phyloP scores from a whole-genome alignment of 768 basidiomycete species.

The Daedaleopsis nitida region DNA sequence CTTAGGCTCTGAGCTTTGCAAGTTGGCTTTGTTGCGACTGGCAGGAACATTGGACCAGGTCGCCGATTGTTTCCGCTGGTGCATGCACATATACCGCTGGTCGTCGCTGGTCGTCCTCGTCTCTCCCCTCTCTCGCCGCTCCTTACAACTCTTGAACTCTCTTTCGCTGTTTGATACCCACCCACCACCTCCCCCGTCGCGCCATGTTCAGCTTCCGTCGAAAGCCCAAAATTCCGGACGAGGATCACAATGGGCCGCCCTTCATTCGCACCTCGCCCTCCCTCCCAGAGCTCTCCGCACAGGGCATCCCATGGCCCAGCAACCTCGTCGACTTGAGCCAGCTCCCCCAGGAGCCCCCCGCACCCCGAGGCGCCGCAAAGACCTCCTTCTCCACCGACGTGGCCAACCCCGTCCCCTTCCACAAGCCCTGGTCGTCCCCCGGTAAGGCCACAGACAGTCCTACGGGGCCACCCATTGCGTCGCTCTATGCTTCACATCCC shows the following conservation, averaged over 20 bases:
- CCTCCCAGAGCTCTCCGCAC: constrained; percentile 73
- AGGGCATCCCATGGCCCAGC: constrained; percentile 85
- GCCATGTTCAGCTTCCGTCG: constrained; percentile 73
- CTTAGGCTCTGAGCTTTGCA: background rate
- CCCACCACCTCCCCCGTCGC: constrained; percentile 19
- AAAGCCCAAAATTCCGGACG: constrained; percentile 56
- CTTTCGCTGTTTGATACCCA: constrained; percentile 20
- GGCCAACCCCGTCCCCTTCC: constrained; percentile 67
- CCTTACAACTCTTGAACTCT: constrained; percentile 26
- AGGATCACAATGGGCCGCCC: constrained; percentile 38
- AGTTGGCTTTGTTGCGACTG: background rate
- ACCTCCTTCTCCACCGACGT: constrained; percentile 60
- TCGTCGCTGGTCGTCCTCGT: constrained; percentile 15
- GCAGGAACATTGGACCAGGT: constrained; percentile 3
- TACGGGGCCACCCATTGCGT: constrained; percentile 56
- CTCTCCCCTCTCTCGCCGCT: constrained; percentile 29
- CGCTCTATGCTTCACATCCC: constrained; percentile 65
- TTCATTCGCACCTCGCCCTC: constrained; percentile 76
- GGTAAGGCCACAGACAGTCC: constrained; percentile 20
- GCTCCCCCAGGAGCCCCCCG: constrained; percentile 50
- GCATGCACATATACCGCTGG: constrained; percentile 7
- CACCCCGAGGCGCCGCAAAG: constrained; percentile 69
- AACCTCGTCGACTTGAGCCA: constrained; percentile 74
- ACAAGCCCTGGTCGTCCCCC: constrained; percentile 66
- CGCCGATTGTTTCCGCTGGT: background rate